A percentile compares a stretch with the other conserved stretches of the same genome.
phyloP scores from a whole-genome alignment of 2,329 filamentous ascomycete genomes.

The Phyllosticta citribraziliensis region DNA sequence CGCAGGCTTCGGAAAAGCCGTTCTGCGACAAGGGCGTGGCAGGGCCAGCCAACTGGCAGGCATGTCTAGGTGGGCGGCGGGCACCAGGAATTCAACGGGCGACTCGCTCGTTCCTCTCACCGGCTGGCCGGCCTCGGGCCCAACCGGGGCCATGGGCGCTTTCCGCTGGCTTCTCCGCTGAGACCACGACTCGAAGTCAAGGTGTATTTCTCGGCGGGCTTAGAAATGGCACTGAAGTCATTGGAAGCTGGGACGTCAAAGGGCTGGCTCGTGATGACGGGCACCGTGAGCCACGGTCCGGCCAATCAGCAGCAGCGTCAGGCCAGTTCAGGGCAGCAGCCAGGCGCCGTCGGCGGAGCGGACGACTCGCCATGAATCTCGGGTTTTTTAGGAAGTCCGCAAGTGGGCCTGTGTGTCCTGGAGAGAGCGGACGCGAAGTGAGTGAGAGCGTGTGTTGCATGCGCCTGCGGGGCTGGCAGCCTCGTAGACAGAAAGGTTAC shows the following conservation, averaged over 20 bases:
- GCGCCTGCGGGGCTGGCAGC: constrained; percentile 1
- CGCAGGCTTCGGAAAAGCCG: not conserved
- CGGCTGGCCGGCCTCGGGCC: not conserved
- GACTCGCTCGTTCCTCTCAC: not conserved
- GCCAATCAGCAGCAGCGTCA: not conserved
- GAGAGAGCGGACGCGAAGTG: constrained; percentile 2
- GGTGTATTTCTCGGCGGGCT: not conserved
- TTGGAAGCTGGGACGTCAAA: not conserved
- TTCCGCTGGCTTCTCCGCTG: constrained; percentile 5
- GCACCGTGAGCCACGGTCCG: not conserved
- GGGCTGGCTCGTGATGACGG: not conserved
- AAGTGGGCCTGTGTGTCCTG: constrained; percentile 8
- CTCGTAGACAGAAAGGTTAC: not conserved
- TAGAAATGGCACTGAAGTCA: constrained; percentile 1
- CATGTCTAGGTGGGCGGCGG: constrained; percentile 1
- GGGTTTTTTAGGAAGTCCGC: constrained; percentile 8
- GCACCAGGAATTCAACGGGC: not conserved
- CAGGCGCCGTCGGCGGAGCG: not conserved
- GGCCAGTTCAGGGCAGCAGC: not conserved
- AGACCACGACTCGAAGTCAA: not conserved
- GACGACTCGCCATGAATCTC: not conserved
- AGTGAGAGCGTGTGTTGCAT: constrained; percentile 2
- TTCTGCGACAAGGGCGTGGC: not conserved
- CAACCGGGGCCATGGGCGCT: not conserved
- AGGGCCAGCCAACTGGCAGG: not conserved